These are phyloP conservation scores for Pelargonium fulgidum DNA, from an alignment of 441 rosid species.

Conservation along the genomic window DNA sequence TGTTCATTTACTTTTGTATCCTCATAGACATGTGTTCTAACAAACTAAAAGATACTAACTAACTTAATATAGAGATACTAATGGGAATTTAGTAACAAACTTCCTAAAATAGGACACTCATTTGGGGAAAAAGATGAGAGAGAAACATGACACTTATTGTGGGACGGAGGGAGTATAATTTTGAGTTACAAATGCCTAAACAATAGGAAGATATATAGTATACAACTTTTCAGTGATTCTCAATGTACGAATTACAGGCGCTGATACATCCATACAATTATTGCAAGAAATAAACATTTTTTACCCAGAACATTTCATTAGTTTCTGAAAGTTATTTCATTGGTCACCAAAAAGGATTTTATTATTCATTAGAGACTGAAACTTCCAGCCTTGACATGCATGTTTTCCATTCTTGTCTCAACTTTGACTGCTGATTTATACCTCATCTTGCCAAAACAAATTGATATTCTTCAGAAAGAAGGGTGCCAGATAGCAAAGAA, in stretches of 20 bases:
- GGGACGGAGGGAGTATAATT: not conserved
- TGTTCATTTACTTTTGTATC: too few species aligned
- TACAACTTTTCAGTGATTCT: not conserved
- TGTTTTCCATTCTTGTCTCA: conserved; percentile 12
- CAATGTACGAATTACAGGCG: not conserved
- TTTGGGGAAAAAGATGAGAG: too few species aligned
- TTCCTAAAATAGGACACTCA: too few species aligned
- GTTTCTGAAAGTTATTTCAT: conserved; percentile 9
- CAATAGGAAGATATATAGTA: not conserved
- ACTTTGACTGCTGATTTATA: conserved; percentile 32
- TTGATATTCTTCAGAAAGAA: conserved; percentile 77
- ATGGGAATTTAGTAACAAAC: too few species aligned
- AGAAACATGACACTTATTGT: too few species aligned
- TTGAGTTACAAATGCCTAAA: not conserved
- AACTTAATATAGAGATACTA: too few species aligned
- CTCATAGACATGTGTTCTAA: too few species aligned
- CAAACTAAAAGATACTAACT: too few species aligned
- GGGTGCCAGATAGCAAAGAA: conserved; percentile 83
- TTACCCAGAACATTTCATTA: conserved; percentile 4
- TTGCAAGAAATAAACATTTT: conserved; percentile 13
- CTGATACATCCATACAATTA: conserved; percentile 1
- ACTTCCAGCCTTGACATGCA: conserved; percentile 18
- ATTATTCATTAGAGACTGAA: conserved; percentile 8
- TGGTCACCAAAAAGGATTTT: conserved; percentile 5
- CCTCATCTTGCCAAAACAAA: conserved; percentile 99